These are phyloP conservation scores for Venturia carpophila DNA, from an alignment of 2,329 filamentous ascomycete genomes.

Conservation along the genomic window DNA sequence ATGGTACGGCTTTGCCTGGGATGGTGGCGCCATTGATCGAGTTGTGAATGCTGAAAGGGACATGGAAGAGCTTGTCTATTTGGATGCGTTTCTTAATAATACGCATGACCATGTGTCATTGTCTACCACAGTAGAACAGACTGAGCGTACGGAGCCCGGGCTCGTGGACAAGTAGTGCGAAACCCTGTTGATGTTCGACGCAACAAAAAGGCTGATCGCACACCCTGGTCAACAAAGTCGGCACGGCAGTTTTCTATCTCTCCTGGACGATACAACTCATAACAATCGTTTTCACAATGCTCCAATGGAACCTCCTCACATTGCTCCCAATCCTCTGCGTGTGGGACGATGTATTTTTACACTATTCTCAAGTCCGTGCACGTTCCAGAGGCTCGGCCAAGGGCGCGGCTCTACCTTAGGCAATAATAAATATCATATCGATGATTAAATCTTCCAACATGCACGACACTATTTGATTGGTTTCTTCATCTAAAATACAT, in stretches of 20 bases:
- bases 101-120: not conserved
- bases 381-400: not conserved
- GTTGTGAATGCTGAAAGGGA: conserved; percentile 48
- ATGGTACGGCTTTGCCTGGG: conserved; percentile 58
- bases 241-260: not conserved
- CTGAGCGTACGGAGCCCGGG: not conserved
- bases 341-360: not conserved
- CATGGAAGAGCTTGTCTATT: conserved; percentile 44
- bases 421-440: not conserved
- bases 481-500: not conserved
- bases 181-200: not conserved
- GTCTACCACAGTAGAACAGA: not conserved
- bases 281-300: not conserved
- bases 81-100: conserved; percentile 37
- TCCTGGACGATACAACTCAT: not conserved
- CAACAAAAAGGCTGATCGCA: not conserved
- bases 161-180: not conserved
- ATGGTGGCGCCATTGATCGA: conserved; percentile 51
- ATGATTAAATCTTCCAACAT: not conserved
- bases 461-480: not conserved
- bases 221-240: not conserved
- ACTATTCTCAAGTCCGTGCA: not conserved
- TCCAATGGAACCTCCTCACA: not conserved
- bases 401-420: conserved; percentile 1
- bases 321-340: not conserved